Base-by-base conservation (phyloP, 2,329 filamentous ascomycete species). In the Verticillium nubilum region DNA sequence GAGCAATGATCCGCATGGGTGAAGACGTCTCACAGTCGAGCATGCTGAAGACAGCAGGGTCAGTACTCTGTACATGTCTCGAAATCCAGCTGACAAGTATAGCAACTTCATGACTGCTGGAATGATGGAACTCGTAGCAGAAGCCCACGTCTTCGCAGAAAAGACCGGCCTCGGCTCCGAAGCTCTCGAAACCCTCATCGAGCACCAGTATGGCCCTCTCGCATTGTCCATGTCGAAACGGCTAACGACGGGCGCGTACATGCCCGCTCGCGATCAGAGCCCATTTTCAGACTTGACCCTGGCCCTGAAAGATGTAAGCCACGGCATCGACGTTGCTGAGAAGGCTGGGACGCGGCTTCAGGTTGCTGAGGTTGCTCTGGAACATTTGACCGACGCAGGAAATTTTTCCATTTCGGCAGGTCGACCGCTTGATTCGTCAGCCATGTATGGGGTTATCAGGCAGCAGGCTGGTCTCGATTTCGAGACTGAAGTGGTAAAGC, bases 261-360 rank as follows among this genome's bases (percentile, higher is more conserved):
- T 72, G 62, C 75, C 75, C 1, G 65, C 65, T 0, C 58, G 57
- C 5, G 74, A 66, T 0, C 65, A 74, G 27, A 65, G 70, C 28
- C 80, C 80, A 2, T 77, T 73, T 72, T 83, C 79, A 0, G 79
- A 79, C 37, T 60, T 84, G 3, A 73, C 76, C 25, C 67, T 84
- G 3, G 81, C 78, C 0, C 72, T 83, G 7, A 82, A 84, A 60
- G 81, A 84, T 63, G 80, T 82, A 0, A 74, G 76, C 0, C 78
- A 82, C 64, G 80, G 78, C 0, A 73, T 83, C 13, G 67, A 68
- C 5, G 72, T 75, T 28, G 81, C 79, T 1, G 68, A 70, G 54
- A 69, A 73, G 1, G 68, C 67, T 0, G 78, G 77, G 0, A 63
- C 75, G 25, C 70, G 63, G 19, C 62, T 83, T 17, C 68, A 73